These are phyloP conservation scores for Metschnikowia dekortorum DNA, from an alignment of 805 yeast genomes.

Conservation along the genomic window DNA sequence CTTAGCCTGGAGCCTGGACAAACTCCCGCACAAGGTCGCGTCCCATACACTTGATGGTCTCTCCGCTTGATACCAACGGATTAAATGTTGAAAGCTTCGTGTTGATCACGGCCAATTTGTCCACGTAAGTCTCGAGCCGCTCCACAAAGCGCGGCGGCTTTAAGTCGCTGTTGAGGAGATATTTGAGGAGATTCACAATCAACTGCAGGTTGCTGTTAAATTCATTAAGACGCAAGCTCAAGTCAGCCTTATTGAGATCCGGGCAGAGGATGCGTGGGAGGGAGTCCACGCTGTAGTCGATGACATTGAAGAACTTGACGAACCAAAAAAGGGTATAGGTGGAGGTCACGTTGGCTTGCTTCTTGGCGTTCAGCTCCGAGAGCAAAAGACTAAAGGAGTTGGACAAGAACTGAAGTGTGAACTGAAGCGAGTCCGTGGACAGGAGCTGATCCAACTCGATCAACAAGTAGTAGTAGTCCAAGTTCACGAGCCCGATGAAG, in stretches of 20 bases:
- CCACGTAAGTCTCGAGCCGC: conserved; percentile 7
- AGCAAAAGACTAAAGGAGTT: conserved; percentile 36
- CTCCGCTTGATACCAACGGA: conserved; percentile 15
- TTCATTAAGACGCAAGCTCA: conserved; percentile 25
- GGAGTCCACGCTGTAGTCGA: conserved; percentile 25
- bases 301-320: conserved; percentile 34
- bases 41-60: conserved; percentile 9
- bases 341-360: conserved; percentile 14
- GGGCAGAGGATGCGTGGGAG: conserved; percentile 17
- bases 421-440: conserved; percentile 35
- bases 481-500: conserved; percentile 29
- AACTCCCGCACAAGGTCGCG: conserved; percentile 1
- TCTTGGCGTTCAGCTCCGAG: conserved; percentile 14
- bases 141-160: conserved; percentile 9
- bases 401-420: conserved; percentile 38
- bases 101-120: conserved; percentile 15
- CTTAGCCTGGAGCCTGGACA: background rate
- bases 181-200: conserved; percentile 30
- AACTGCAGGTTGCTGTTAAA: conserved; percentile 32
- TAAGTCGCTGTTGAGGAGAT: conserved; percentile 14
- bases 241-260: conserved; percentile 11
- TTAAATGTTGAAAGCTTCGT: conserved; percentile 19
- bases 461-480: conserved; percentile 36
- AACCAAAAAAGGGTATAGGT: conserved; percentile 30
- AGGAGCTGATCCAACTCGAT: conserved; percentile 41